phyloP scores from a whole-genome alignment of 2,329 filamentous ascomycete genomes.

The Lachnellula suecica region DNA sequence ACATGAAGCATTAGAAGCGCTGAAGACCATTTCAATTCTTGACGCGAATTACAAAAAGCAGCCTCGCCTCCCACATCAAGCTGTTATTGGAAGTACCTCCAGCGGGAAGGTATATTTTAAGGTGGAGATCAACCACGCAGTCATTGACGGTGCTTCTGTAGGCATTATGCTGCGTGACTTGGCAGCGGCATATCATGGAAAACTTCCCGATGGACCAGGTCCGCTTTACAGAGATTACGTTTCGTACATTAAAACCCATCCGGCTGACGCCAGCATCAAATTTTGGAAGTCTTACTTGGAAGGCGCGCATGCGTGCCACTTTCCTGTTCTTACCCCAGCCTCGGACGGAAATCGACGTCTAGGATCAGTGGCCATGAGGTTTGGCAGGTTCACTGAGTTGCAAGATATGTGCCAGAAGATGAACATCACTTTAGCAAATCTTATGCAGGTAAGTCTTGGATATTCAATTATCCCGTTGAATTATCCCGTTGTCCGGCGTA shows the following conservation, averaged over 20 bases:
- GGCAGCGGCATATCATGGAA: constrained; percentile 35
- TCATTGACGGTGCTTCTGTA: constrained; percentile 48
- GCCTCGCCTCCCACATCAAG: constrained; percentile 39
- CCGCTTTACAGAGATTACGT: constrained; percentile 39
- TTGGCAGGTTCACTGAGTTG: background rate
- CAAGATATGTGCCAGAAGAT: constrained; percentile 1
- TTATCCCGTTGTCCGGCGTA: too few relatives aligned
- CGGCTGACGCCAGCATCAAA: constrained; percentile 16
- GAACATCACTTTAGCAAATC: constrained; percentile 5
- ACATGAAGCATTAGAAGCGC: background rate
- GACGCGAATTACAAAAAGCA: background rate
- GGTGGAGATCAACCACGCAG: constrained; percentile 48
- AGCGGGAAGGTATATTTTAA: constrained; percentile 41
- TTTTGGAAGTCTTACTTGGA: constrained; percentile 23
- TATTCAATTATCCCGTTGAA: too few relatives aligned
- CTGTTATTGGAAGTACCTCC: constrained; percentile 43
- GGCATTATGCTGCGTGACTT: constrained; percentile 44
- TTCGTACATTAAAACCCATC: constrained; percentile 28
- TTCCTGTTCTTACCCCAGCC: constrained; percentile 1
- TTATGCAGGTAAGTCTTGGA: constrained; percentile 3
- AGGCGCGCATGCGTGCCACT: constrained; percentile 3
- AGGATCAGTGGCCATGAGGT: background rate
- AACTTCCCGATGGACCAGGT: constrained; percentile 15
- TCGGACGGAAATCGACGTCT: background rate
- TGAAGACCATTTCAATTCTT: background rate